phyloP scores from a whole-genome alignment of 805 yeast species.

The Teunomyces lycoperdinae region DNA sequence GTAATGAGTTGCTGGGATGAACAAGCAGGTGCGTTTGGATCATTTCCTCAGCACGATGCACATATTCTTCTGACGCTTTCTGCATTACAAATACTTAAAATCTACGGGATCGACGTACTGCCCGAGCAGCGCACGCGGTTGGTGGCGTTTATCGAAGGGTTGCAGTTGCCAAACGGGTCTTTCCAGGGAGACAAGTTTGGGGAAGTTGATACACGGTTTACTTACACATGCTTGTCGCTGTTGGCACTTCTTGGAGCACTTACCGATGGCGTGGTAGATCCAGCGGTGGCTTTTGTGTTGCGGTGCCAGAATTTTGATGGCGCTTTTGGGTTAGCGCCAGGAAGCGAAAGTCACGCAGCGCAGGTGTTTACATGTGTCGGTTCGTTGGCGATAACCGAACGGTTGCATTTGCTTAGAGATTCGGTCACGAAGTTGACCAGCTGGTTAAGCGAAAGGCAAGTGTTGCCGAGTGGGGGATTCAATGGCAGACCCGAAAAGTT shows the following conservation, averaged over 20 bases:
- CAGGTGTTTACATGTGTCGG: conserved; percentile 87
- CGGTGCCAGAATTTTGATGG: conserved; percentile 91
- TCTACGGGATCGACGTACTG: conserved; percentile 52
- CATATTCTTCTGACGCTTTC: conserved; percentile 83
- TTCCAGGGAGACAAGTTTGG: conserved; percentile 91
- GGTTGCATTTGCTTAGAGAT: conserved; percentile 47
- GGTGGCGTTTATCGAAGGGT: conserved; percentile 31
- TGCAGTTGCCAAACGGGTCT: conserved; percentile 65
- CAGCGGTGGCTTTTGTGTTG: conserved; percentile 63
- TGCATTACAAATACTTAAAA: conserved; percentile 75
- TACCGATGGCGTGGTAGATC: conserved; percentile 50
- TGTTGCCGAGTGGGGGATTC: conserved; percentile 75
- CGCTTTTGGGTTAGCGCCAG: conserved; percentile 90
- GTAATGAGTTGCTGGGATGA: conserved; percentile 64
- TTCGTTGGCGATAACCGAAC: conserved; percentile 65
- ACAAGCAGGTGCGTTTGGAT: conserved; percentile 77
- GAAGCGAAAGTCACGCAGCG: conserved; percentile 94
- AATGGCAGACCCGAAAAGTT: conserved; percentile 95
- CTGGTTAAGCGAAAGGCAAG: conserved; percentile 93
- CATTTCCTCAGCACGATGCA: conserved; percentile 86
- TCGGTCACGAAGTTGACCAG: conserved; percentile 52
- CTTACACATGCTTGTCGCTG: conserved; percentile 75
- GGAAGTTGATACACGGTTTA: conserved; percentile 89
- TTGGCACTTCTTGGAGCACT: conserved; percentile 67
- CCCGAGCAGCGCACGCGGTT: conserved; percentile 27